These are phyloP conservation scores for Spinacia oleracea DNA, from an alignment of 179 eudicot species.

Conservation along the genomic window DNA sequence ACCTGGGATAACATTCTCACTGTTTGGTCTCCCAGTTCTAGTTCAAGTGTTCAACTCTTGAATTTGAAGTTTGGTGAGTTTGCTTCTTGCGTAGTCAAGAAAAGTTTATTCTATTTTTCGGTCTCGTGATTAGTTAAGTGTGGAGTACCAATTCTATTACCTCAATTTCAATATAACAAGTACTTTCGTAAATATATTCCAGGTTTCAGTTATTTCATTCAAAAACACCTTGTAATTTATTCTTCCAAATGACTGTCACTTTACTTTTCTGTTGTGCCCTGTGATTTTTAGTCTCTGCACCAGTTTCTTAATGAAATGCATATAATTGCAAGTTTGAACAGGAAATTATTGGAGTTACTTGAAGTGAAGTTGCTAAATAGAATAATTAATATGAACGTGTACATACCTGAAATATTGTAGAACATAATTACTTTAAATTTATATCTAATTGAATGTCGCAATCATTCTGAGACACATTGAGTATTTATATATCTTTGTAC, in stretches of 20 bases:
- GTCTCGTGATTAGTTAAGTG: background rate
- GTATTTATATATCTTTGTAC: slow-evolving; percentile 1
- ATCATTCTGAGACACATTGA: background rate
- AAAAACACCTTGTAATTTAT: background rate
- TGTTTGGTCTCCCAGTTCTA: background rate
- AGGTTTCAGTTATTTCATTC: background rate
- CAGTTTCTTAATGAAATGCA: background rate
- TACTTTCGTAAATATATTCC: background rate
- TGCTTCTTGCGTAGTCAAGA: background rate
- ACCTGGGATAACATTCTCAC: background rate
- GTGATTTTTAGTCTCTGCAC: background rate
- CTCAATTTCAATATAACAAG: background rate
- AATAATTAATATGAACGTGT: background rate
- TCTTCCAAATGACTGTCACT: no score
- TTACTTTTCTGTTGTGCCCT: background rate
- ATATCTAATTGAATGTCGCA: background rate
- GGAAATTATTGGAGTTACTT: background rate
- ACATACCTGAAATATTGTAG: background rate
- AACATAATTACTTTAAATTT: background rate
- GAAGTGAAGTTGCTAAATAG: background rate
- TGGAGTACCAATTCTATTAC: background rate
- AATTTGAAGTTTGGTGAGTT: background rate
- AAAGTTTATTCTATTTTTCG: background rate
- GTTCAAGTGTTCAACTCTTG: background rate
- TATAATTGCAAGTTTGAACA: background rate